Conservation (phyloP, 1,139 yeast genomes). For the Sugiyamaella castrensis region DNA sequence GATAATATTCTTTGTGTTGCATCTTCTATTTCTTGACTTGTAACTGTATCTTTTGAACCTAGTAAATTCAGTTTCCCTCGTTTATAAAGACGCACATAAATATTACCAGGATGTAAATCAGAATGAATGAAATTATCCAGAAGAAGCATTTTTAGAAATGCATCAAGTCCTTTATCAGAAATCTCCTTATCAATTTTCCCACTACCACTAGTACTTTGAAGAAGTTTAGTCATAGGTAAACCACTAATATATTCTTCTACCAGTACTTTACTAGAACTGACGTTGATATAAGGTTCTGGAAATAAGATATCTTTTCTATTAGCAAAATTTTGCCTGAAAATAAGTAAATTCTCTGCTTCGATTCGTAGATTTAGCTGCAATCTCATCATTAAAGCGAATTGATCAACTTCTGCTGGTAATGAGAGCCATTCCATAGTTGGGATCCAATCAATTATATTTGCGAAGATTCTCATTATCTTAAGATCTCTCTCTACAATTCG, state of each 20-base stretch:
- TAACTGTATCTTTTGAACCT: constrained; percentile 23
- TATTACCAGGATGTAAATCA: constrained; percentile 95
- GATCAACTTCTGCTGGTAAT: constrained; percentile 89
- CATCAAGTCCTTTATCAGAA: constrained; percentile 84
- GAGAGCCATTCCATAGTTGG: constrained; percentile 99
- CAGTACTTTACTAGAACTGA: constrained; percentile 68
- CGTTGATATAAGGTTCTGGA: constrained; percentile 69
- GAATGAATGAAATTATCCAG: constrained; percentile 93
- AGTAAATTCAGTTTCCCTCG: constrained; percentile 19
- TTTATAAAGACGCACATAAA: constrained; percentile 67
- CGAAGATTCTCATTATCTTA: constrained; percentile 78
- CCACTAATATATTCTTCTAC: constrained; percentile 87
- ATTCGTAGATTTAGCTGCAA: constrained; percentile 85
- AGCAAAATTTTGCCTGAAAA: constrained; percentile 62
- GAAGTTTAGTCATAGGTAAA: constrained; percentile 69
- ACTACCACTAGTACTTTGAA: constrained; percentile 40
- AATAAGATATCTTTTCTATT: constrained; percentile 63
- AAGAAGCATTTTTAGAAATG: constrained; percentile 88
- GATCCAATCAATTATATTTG: constrained; percentile 58
- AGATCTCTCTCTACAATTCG: constrained; percentile 73
- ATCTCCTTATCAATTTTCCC: constrained; percentile 61
- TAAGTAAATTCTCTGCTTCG: constrained; percentile 75
- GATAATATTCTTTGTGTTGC: constrained; percentile 37
- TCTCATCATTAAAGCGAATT: constrained; percentile 80
- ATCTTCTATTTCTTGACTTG: constrained; percentile 25